Conservation (phyloP, 2,329 filamentous ascomycete genomes). For the Fusarium sp. region DNA sequence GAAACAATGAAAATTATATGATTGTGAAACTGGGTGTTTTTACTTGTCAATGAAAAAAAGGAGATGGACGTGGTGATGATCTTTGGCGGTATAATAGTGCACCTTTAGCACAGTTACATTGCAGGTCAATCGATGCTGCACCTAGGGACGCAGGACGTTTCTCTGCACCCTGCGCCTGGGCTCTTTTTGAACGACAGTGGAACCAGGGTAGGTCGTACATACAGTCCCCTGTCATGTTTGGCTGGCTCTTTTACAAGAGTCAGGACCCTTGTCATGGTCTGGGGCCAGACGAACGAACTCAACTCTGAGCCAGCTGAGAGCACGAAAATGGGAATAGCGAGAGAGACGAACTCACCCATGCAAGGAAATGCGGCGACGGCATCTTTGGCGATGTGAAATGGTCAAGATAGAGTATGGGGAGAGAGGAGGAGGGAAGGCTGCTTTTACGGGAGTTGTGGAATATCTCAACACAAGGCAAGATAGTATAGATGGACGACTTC, state of each 20-base stretch:
- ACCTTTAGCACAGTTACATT: constrained; percentile 4
- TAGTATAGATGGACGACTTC: neutral
- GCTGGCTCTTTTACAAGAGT: constrained; percentile 22
- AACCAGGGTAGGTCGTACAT: constrained; percentile 18
- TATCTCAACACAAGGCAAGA: neutral
- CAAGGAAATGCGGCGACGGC: neutral
- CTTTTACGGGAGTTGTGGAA: neutral
- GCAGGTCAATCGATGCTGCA: constrained; percentile 11
- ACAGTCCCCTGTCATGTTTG: neutral
- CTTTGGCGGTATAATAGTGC: constrained; percentile 1
- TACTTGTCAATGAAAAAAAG: neutral
- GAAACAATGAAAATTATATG: neutral
- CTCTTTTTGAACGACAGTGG: constrained; percentile 24
- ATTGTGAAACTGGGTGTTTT: neutral
- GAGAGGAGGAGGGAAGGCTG: neutral
- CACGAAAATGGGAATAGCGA: constrained; percentile 19
- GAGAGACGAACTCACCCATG: constrained; percentile 1
- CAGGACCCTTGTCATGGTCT: constrained; percentile 35
- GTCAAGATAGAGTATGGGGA: neutral
- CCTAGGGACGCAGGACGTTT: constrained; percentile 9
- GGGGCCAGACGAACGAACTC: constrained; percentile 32
- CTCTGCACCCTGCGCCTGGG: constrained; percentile 1
- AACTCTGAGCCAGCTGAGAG: constrained; percentile 32
- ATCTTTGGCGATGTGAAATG: neutral
- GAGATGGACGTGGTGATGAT: constrained; percentile 10